Percentiles rank a stretch among this genome's conserved stretches.
Conservation (phyloP, 331 rosid species). For the Quercus tomentella region DNA sequence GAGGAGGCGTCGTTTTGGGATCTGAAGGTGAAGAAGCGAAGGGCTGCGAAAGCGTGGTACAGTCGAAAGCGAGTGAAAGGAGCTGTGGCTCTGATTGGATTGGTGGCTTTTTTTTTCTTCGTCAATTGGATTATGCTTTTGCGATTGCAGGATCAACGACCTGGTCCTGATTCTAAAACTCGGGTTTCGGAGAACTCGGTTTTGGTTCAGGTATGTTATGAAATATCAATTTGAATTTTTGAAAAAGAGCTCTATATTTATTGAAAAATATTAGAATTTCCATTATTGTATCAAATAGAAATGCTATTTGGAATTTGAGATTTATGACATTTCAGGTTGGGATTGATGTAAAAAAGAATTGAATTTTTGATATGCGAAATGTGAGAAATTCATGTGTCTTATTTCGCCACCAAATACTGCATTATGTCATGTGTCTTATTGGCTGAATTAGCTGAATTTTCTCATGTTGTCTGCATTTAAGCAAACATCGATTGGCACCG, state of each 20-base stretch:
- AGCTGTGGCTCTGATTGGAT: constrained; percentile 40
- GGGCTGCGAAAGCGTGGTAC: constrained; percentile 46
- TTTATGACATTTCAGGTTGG: no score
- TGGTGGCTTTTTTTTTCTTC: constrained; percentile 47
- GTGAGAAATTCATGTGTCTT: no score
- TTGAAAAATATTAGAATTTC: background rate
- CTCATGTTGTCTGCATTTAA: no score
- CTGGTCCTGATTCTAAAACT: constrained; percentile 17
- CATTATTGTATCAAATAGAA: no score
- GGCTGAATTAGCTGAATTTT: no score
- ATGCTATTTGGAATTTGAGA: background rate
- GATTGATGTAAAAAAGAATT: no score
- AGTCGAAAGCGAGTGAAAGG: constrained; percentile 56
- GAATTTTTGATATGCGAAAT: background rate
- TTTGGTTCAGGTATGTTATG: constrained; percentile 30
- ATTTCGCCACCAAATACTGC: no score
- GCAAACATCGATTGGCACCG: no score
- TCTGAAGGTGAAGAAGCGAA: constrained; percentile 27
- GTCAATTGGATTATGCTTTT: constrained; percentile 71
- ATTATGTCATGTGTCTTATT: no score
- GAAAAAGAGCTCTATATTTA: background rate
- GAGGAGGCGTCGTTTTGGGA: constrained; percentile 11
- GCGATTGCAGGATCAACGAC: constrained; percentile 40
- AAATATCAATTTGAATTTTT: background rate
- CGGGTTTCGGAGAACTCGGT: constrained; percentile 14